Evolutionary conservation across 768 basidiomycete species (phyloP).

Genomic region (Podaxis rugospora): DNA sequence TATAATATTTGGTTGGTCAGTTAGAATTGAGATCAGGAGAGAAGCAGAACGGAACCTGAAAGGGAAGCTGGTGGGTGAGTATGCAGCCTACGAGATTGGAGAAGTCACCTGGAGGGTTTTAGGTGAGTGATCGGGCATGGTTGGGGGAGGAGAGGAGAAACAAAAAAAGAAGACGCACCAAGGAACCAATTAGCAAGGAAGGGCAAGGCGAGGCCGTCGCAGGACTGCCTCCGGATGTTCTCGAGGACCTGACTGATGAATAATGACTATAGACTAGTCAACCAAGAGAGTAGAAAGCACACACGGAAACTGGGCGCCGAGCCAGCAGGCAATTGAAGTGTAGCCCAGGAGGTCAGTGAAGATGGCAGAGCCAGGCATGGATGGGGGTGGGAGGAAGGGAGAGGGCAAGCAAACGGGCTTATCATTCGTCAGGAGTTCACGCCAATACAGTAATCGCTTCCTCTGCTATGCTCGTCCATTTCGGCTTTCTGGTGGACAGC

Average conservation of each 20-base stretch:
- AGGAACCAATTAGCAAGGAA: slow-evolving; percentile 93
- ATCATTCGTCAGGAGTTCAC: background rate
- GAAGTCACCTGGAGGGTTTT: slow-evolving; percentile 61
- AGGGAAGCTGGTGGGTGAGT: slow-evolving; percentile 89
- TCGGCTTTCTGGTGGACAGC: background rate
- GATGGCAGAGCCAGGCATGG: slow-evolving; percentile 16
- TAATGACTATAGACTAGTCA: slow-evolving; percentile 1
- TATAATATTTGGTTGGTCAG: background rate
- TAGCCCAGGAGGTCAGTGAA: slow-evolving; percentile 66
- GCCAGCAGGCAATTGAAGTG: slow-evolving; percentile 72
- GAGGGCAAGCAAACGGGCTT: slow-evolving; percentile 2
- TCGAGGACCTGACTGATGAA: slow-evolving; percentile 72
- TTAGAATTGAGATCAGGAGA: slow-evolving; percentile 6
- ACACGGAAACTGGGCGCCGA: slow-evolving; percentile 87
- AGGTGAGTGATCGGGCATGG: background rate
- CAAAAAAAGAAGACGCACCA: slow-evolving; percentile 46
- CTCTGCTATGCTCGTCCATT: background rate
- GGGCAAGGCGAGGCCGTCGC: slow-evolving; percentile 87
- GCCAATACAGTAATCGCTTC: background rate
- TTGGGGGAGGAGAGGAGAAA: background rate
- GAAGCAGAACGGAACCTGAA: slow-evolving; percentile 61
- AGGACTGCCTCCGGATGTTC: slow-evolving; percentile 71
- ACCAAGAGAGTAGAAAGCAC: slow-evolving; percentile 24
- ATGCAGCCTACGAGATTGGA: slow-evolving; percentile 92
- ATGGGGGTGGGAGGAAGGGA: slow-evolving; percentile 16